Percentiles rank a stretch among this genome's conserved stretches.
Conservation (phyloP, 75 land plant species). For the Cunninghamia lanceolata region DNA sequence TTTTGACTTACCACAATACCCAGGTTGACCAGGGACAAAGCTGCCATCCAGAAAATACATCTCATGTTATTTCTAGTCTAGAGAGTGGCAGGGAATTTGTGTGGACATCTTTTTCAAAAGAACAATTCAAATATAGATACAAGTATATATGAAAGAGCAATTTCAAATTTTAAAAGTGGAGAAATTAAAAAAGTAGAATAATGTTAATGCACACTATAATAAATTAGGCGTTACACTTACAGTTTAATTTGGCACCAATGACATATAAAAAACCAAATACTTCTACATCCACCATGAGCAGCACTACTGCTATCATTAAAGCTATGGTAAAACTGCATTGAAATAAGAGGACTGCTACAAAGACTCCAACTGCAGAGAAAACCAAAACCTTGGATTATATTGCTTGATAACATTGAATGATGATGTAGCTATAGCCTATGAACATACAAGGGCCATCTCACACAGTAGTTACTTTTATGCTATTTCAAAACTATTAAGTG, state of each 20-base stretch:
- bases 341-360: constrained; percentile 40
- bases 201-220: background rate
- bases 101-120: background rate
- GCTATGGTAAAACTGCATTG: constrained; percentile 41
- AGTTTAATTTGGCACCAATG: constrained; percentile 44
- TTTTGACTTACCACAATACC: constrained; percentile 37
- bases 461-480: background rate
- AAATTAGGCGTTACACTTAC: constrained; percentile 12
- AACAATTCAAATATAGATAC: background rate
- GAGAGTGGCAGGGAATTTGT: background rate
- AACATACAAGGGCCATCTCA: background rate
- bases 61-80: background rate
- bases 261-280: constrained; percentile 45
- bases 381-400: background rate
- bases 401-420: background rate
- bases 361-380: constrained; percentile 37
- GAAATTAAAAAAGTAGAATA: background rate
- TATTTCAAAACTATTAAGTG: background rate
- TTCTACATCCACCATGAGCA: constrained; percentile 45
- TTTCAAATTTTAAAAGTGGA: background rate
- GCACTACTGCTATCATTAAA: constrained; percentile 26
- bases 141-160: background rate
- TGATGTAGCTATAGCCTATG: background rate
- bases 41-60: constrained; percentile 19
- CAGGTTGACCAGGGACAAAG: constrained; percentile 49